Base-by-base conservation (phyloP, 768 basidiomycete species). In the Lactarius trivialis region DNA sequence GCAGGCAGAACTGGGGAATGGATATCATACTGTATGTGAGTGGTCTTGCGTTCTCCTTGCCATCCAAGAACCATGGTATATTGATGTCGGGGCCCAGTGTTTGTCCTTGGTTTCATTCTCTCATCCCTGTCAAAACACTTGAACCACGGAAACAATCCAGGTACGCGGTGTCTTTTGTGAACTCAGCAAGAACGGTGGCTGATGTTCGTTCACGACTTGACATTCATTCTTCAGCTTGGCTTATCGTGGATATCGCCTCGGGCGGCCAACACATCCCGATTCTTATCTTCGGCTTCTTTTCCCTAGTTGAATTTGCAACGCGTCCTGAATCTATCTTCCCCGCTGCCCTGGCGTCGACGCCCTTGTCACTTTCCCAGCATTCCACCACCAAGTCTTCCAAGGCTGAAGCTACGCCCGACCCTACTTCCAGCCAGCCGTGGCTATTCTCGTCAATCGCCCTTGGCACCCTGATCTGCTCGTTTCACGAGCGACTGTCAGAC, bases 91-190 rank as follows among this genome's bases (percentile, higher is more conserved):
- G 21, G 41, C 7, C 28, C 64, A 91, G 90, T 88, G 0, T 77
- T 84, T 43, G 81, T 83, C 2, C 70, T 85, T 21, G 92, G 91
- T 2, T 74, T 93, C 17, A 68, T 90, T 30, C 61, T 87, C 6
- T 81, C 88, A 0, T 82, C 86, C 1, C 65, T 92, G 19, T 78
- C 85, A 21, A 95, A 94, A 71, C 87, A 88, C 65, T 77, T 82
- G 15, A 91, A 93, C 68, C 80, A 90, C 69, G 84, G 86, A 0
- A 92, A 89, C 65, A 93, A 93, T 68, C 91, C 91, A 65, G 76
- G 88, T 88, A 70, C 12, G 70, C 21, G 36, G 14, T 26, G 15
- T 28, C 51, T 37, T 63, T n/a, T 49, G 15, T 53, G 34, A 15
- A 15, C 32, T 54, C 26, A 32, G 28, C 19, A 58, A 28, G 32